A percentile compares a stretch with the other conserved stretches of the same genome.
These are phyloP conservation scores for Vaccinium macrocarpon DNA, from an alignment of 148 eudicot genomes.

Conservation along the genomic window DNA sequence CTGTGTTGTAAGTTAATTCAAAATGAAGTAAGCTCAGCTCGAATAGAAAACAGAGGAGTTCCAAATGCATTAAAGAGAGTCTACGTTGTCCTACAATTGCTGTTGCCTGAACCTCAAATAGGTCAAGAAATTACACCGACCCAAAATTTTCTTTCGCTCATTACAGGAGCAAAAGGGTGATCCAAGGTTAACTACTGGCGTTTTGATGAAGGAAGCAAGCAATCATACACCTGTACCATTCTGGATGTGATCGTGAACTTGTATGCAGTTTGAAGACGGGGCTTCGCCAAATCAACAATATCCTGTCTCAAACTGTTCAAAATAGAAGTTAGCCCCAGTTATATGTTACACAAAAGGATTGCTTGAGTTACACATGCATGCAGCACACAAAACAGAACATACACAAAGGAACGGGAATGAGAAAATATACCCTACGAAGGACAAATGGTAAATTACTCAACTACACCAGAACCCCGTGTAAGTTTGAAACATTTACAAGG, in stretches of 20 bases:
- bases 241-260: slow-evolving; percentile 80
- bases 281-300: slow-evolving; percentile 78
- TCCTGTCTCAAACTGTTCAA: slow-evolving; percentile 78
- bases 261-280: slow-evolving; percentile 55
- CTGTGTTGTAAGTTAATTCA: too few species aligned
- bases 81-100: not conserved
- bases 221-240: slow-evolving; percentile 81
- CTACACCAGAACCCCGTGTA: not conserved
- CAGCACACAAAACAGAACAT: not conserved
- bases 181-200: slow-evolving; percentile 21
- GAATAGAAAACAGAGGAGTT: not conserved
- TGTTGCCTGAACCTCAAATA: not conserved
- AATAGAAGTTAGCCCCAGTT: not conserved
- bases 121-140: not conserved
- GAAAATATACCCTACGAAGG: not conserved
- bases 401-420: not conserved
- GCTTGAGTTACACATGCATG: not conserved
- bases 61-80: not conserved
- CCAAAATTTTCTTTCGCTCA: not conserved
- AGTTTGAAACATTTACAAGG: not conserved
- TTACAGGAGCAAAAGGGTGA: not conserved
- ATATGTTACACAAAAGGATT: not conserved
- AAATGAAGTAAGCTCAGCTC: not conserved
- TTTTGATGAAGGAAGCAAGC: slow-evolving; percentile 71
- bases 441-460: not conserved